phyloP scores from a whole-genome alignment of 768 basidiomycete species.

The Collybiopsis confluens region DNA sequence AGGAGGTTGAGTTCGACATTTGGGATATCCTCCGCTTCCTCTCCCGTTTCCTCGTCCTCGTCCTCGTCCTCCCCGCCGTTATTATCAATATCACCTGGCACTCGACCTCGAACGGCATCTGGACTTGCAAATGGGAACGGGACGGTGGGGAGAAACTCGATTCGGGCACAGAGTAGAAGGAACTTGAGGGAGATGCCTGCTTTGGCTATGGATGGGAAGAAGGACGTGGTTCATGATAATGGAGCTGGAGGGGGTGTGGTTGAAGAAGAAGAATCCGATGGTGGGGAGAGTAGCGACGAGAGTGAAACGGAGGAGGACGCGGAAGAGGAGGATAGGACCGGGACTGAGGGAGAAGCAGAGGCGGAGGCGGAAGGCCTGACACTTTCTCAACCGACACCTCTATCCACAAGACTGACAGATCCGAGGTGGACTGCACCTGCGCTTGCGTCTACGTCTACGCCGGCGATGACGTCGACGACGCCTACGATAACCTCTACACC shows the following conservation, averaged over 20 bases:
- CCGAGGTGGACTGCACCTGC: too few relatives aligned
- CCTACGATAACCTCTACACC: neutral
- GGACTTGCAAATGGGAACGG: constrained; percentile 12
- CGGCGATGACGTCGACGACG: neutral
- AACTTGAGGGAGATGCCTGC: constrained; percentile 54
- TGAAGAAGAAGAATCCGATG: constrained; percentile 27
- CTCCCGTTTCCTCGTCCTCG: neutral
- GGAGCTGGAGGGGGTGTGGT: constrained; percentile 24
- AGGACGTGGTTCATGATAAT: constrained; percentile 12
- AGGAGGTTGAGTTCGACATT: neutral
- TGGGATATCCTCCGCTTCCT: too few relatives aligned
- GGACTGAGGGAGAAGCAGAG: constrained; percentile 22
- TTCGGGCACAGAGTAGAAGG: constrained; percentile 16
- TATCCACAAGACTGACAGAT: too few relatives aligned
- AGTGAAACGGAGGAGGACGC: constrained; percentile 16
- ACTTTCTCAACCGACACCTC: too few relatives aligned
- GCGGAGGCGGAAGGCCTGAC: too few relatives aligned
- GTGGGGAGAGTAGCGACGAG: constrained; percentile 30
- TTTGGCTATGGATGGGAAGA: constrained; percentile 37
- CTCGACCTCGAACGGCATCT: constrained; percentile 6
- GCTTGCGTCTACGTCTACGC: too few relatives aligned
- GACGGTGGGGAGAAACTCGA: constrained; percentile 11
- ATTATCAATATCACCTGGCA: too few relatives aligned
- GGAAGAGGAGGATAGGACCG: constrained; percentile 20
- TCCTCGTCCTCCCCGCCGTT: neutral